Base-by-base conservation (phyloP, 495 filamentous ascomycete genomes). In the Trichoderma reesei region DNA sequence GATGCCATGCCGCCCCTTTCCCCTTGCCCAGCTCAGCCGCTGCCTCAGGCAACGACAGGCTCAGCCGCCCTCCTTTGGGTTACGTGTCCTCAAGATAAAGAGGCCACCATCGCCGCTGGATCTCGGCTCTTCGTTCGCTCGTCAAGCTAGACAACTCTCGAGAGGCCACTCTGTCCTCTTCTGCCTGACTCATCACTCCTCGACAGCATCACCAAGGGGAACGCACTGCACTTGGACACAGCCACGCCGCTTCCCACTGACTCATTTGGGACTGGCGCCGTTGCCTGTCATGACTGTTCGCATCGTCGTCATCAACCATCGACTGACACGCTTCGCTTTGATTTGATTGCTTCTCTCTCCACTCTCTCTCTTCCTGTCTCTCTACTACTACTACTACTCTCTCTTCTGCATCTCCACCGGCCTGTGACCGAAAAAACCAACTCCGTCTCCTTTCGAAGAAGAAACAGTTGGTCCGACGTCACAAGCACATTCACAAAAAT, bases 81-180 rank as follows among this genome's bases (percentile, higher is more conserved):
- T 51, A 37, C 61, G 61, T 63, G 61, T 31, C 61, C 61, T 63
- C 41, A 63, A 63, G 42, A 63, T 48, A 63, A 63, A 62, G 48
- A 63, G 61, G 51, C 44, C 14, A 37, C 26, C 41, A 16, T 18
- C 61, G 37, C 26, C 61, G 41, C 61, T 33, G 8, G 16, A 44
- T 7, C 16, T 6, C 38, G n/a, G 38, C 5, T 26, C 26, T 3
- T 14, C 20, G 16, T 10, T 16, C 37, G 7, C n/a, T 26, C 26
- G 9, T 16, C 60, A 14, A 31, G 18, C 34, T 38, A 2, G 38
- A 9, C 41, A 6, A 16, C 41, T 51, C 20, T 16, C 0, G 46
- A 42, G 39, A 62, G 10, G 61, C 26, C 61, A 63, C 61, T 31
- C 41, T 63, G 61, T 63, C 61, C 61, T 63, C 41, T 34, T 54